Conservation (phyloP, 164 flowering plant species). For the Stephania yunnanensis region DNA sequence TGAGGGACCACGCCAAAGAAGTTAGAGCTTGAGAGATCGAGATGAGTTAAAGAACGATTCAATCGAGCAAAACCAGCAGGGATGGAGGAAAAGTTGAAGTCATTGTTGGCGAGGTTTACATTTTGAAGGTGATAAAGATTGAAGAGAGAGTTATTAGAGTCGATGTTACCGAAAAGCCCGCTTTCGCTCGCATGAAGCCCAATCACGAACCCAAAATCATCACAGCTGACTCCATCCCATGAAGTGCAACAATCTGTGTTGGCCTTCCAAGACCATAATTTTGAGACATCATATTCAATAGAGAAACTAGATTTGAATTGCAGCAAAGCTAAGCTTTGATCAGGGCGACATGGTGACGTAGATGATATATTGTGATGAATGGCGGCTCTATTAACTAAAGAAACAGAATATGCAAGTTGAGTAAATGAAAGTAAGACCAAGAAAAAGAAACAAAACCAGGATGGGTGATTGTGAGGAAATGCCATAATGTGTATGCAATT, state of each 20-base stretch:
- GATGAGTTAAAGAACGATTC: constrained; percentile 17
- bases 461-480: not conserved
- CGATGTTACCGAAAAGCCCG: constrained; percentile 21
- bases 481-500: too few species aligned
- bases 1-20: constrained; percentile 35
- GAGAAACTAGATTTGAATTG: constrained; percentile 9
- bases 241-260: constrained; percentile 23
- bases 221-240: constrained; percentile 38
- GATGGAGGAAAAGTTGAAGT: constrained; percentile 19
- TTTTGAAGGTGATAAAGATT: constrained; percentile 24
- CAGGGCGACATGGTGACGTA: not conserved
- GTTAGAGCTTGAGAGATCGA: constrained; percentile 40
- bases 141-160: constrained; percentile 24
- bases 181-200: constrained; percentile 23
- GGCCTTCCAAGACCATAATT: constrained; percentile 27
- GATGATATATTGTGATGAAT: too few species aligned
- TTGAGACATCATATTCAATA: not conserved
- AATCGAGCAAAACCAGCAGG: constrained; percentile 28
- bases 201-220: constrained; percentile 22
- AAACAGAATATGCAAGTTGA: not conserved
- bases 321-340: constrained; percentile 20
- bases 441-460: not conserved
- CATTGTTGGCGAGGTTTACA: constrained; percentile 33
- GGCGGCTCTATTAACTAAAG: not conserved
- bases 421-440: too few species aligned